Evolutionary conservation across 345 rosid genomes (phyloP), one percentile per base, ranked within the genome.

Genomic region (Lagerstroemia speciosa): DNA sequence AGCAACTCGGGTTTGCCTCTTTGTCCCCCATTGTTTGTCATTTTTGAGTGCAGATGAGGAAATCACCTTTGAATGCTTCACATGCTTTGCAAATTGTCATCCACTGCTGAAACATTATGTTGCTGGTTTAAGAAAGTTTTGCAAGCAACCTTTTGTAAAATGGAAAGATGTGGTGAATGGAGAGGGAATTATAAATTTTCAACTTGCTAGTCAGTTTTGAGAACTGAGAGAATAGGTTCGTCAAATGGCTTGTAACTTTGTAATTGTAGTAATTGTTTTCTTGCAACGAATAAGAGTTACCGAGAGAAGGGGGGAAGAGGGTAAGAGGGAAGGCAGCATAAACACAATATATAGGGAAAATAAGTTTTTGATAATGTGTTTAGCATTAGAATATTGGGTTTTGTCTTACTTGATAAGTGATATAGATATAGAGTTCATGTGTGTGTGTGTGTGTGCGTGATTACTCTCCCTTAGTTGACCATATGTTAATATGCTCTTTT

Each of bases 1-100:
- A 61, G 96, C 97, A 50, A 92, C 98, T 62, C 99, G 92, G 99
- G 99, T 95, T 82, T 82, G 67, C 73, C 52, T 61, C 72, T 68
- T 26, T 1, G 34, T n/a, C 26, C 41, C 57, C 37, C 33, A n/a
- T 38, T 34, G 14, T 45, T 64, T 41, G 26, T 71, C 65, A 36
- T 31, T 68, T 38, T 69, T 29, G 2, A 38, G 22, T 20, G 20
- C 63, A 26, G 12, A 30, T 27, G 0, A 27, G 34, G 63, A 27
- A 26, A 58, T 27, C 6, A 30, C 33, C 29, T 19, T 24, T 53
- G 27, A 53, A 53, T 53, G 26, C 24, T 24, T 22, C 30, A 1
- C 60, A 8, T 53, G 34, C 63, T 58, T 55, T 30, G 29, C 34
- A 16, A 27, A 10, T 30, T 30, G 29, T 4, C 32, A 14, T 58